Conservation (phyloP, 371 early-diverging fungal genomes). For the Coelomomyces lativittatus region DNA sequence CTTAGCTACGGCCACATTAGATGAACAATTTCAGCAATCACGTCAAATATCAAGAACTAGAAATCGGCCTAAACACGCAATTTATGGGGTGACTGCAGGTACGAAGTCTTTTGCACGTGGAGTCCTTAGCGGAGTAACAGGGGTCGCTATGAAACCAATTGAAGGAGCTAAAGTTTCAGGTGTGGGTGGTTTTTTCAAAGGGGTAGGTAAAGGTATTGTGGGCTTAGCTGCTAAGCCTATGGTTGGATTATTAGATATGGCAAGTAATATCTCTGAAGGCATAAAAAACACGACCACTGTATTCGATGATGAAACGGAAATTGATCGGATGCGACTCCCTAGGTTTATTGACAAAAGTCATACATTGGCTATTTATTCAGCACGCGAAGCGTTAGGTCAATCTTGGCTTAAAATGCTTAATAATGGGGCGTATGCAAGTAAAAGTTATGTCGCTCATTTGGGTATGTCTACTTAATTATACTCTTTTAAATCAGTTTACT, state of each 20-base stretch:
- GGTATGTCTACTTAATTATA: constrained; percentile 10
- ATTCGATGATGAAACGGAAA: constrained; percentile 52
- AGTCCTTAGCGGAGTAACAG: constrained; percentile 72
- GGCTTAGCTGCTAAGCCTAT: constrained; percentile 71
- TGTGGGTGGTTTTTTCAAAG: constrained; percentile 82
- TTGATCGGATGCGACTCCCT: constrained; percentile 66
- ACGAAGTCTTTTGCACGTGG: constrained; percentile 68
- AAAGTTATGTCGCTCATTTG: constrained; percentile 71
- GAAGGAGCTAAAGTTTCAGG: constrained; percentile 80
- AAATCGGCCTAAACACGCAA: constrained; percentile 80
- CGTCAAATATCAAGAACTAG: constrained; percentile 57
- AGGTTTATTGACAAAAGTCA: constrained; percentile 67
- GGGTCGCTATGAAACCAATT: constrained; percentile 74
- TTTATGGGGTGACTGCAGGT: constrained; percentile 75
- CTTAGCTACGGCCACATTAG: constrained; percentile 83
- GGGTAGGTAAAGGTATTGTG: constrained; percentile 86
- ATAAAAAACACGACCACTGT: constrained; percentile 89
- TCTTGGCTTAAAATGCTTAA: constrained; percentile 68
- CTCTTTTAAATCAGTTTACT: neutral
- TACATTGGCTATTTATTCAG: constrained; percentile 53
- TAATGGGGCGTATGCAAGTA: constrained; percentile 60
- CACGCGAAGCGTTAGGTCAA: constrained; percentile 72
- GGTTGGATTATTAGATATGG: constrained; percentile 79
- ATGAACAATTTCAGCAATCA: constrained; percentile 70
- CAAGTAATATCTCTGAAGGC: constrained; percentile 78